Base-by-base conservation (phyloP, 805 yeast genomes). In the Kurtzmaniella cleridarum region DNA sequence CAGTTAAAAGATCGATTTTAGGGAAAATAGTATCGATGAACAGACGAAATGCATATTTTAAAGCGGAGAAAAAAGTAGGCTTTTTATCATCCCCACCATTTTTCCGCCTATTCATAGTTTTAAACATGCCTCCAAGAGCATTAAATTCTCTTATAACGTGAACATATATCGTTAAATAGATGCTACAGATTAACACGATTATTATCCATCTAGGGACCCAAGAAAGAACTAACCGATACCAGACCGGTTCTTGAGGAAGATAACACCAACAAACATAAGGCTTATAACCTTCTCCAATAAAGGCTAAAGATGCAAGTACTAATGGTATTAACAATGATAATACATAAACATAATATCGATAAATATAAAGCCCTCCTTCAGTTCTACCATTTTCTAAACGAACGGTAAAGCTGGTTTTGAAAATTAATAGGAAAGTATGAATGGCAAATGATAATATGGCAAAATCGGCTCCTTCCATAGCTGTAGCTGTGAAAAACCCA, bases 381-480 rank as follows among this genome's bases (percentile, higher is more conserved):
- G 55, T 55, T 34, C 69, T 51, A 35, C 50, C 42, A 41, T 62
- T 56, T 34, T 60, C 58, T 48, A 73, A 67, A 41, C 66, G 71
- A 41, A 71, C 67, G 26, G 59, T 54, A 20, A 67, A 51, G 23
- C 66, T 69, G 1, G 91, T 87, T 42, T 68, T 65, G 57, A 86
- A 84, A 3, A 89, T 82, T 24, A 87, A 62, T 32, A 88, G 54
- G 20, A 79, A 86, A 8, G 91, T 83, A 60, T 89, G 96, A 12
- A 88, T 60, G 1, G 96, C 95, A 61, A 89, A 84, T 27, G 82
- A 73, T 26, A 87, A 64, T 38, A 88, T 89, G 13, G 93, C 89
- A 27, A 87, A 54, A 59, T 89, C 97, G 1, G 90, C 88, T 15
- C 95, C 95, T 59, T 86, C 95, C 11, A 84, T 82, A 16, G 87